Conservation (phyloP, 78 protist genomes). For the Dictyostelium discoideum region DNA sequence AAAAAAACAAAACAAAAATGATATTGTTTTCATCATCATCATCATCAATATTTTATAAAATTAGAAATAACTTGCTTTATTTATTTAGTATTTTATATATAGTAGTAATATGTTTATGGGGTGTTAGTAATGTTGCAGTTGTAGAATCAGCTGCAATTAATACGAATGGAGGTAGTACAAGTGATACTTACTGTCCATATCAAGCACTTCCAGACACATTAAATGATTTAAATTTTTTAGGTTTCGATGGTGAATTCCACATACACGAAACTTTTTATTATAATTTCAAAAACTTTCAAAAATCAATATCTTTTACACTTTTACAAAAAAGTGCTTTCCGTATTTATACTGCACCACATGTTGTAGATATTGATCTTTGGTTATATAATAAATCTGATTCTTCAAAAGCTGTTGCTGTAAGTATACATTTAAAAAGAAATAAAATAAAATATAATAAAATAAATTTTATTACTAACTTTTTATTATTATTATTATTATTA, state of each 20-base stretch:
- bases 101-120: constrained; percentile 21
- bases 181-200: constrained; percentile 42
- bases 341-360: constrained; percentile 53
- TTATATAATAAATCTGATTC: constrained; percentile 11
- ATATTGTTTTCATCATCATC: neutral
- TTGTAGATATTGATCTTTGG: constrained; percentile 70
- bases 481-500: neutral
- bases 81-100: constrained; percentile 11
- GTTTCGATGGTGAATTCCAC: constrained; percentile 59
- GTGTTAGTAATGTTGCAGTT: constrained; percentile 1
- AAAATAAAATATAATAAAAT: neutral
- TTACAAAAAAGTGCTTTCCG: constrained; percentile 26
- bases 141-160: constrained; percentile 4
- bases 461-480: neutral
- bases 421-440: neutral
- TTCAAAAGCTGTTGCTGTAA: constrained; percentile 17
- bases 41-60: neutral
- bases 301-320: constrained; percentile 21
- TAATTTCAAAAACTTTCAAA: constrained; percentile 13
- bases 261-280: constrained; percentile 33
- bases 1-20: neutral
- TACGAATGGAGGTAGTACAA: neutral
- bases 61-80: constrained; percentile 19
- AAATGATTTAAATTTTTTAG: constrained; percentile 21
- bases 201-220: constrained; percentile 42